Evolutionary conservation across 176 grass and related monocot species (phyloP).

Genomic region (Oryza brachyantha): DNA sequence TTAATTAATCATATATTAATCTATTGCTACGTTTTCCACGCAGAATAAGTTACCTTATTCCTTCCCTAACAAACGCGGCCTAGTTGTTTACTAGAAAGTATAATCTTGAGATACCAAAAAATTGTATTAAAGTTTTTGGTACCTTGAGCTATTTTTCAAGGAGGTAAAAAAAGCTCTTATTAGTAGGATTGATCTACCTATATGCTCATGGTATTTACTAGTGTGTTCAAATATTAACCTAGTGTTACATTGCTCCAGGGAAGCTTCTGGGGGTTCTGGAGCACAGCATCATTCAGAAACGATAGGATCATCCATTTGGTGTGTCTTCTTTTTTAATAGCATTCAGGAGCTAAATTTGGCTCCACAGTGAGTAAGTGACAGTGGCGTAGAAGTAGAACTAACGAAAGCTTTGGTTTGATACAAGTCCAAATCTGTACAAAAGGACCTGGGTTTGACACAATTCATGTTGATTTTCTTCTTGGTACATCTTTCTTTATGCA

Average conservation of each 20-base stretch:
- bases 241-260: background rate
- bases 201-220: background rate
- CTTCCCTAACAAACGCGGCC: too few species aligned
- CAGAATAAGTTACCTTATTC: too few species aligned
- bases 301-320: background rate
- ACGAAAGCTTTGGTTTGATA: slow-evolving; percentile 21
- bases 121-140: too few species aligned
- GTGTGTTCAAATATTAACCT: background rate
- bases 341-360: background rate
- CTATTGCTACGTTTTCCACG: too few species aligned
- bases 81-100: too few species aligned
- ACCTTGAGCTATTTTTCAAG: too few species aligned
- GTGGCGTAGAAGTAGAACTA: slow-evolving; percentile 18
- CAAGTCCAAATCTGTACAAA: slow-evolving; percentile 1
- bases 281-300: background rate
- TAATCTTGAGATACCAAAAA: too few species aligned
- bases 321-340: background rate
- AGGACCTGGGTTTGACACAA: background rate
- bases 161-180: too few species aligned
- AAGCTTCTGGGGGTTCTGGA: background rate
- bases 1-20: too few species aligned
- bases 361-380: slow-evolving; percentile 22
- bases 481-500: background rate
- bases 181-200: background rate
- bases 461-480: slow-evolving; percentile 17